phyloP scores from a whole-genome alignment of 768 basidiomycete species.

The Xerocomus spinulosus region DNA sequence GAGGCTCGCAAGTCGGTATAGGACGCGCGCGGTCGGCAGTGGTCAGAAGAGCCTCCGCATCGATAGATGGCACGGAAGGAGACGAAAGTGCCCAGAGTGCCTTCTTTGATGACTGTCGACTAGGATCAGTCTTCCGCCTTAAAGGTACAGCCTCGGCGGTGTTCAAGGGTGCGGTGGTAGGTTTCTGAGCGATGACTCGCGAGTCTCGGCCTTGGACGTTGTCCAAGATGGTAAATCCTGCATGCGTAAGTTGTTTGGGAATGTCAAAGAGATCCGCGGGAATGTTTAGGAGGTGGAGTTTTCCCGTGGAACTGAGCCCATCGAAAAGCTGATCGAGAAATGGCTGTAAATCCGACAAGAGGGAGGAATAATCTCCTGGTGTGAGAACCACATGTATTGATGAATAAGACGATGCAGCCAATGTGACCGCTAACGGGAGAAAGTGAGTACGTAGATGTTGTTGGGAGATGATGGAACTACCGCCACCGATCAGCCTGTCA shows the following conservation, averaged over 20 bases:
- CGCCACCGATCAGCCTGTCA: constrained; percentile 77
- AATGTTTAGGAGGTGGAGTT: constrained; percentile 60
- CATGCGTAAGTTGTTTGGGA: constrained; percentile 54
- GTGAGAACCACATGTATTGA: constrained; percentile 68
- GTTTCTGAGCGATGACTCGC: constrained; percentile 67
- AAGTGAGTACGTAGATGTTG: not conserved
- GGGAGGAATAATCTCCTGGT: constrained; percentile 53
- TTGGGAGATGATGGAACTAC: constrained; percentile 34
- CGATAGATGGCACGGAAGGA: constrained; percentile 68
- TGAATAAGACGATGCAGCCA: constrained; percentile 52
- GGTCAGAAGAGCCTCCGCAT: constrained; percentile 80
- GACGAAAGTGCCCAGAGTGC: constrained; percentile 82
- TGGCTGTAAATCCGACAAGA: constrained; percentile 47
- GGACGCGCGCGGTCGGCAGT: constrained; percentile 78
- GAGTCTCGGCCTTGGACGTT: constrained; percentile 33
- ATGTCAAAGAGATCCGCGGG: constrained; percentile 40
- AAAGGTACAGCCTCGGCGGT: constrained; percentile 45
- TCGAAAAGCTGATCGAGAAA: constrained; percentile 58
- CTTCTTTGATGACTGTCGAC: constrained; percentile 73
- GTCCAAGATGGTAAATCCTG: constrained; percentile 61
- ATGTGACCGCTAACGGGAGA: constrained; percentile 46
- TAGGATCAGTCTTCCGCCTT: constrained; percentile 46
- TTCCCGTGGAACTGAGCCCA: constrained; percentile 64
- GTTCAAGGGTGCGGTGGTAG: constrained; percentile 40
- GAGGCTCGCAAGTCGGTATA: constrained; percentile 70